Base-by-base conservation (phyloP, 2,329 filamentous ascomycete genomes). In the Acrodontium crateriforme region DNA sequence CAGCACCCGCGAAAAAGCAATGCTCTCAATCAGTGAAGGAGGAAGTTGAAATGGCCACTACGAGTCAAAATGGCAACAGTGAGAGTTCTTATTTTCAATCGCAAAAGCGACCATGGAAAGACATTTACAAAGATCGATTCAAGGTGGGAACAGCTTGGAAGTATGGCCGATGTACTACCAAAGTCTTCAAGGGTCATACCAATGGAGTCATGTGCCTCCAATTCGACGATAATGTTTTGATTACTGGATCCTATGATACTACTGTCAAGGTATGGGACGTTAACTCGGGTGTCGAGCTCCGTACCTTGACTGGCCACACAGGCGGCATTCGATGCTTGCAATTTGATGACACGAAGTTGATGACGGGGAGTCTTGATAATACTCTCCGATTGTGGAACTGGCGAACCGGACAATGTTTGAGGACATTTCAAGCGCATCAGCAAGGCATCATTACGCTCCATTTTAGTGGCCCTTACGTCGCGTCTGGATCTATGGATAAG, bases 81-180 rank as follows among this genome's bases (percentile, higher is more conserved):
- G 31, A 32, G 19, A 58, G 60, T 12, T 56, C 59, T 8, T 66
- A 64, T 39, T 65, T 67, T 42, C 62, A 62, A 34, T 61, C 60
- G 9, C 53, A 57, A 13, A 58, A 59, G 36, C 58, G 83, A 16
- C 84, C 78, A 0, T 98, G 89, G 89, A 98, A 98, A 55, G 84
- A 92, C 36, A 82, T 98, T 1, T 98, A 98, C 60, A 80, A 83
- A 38, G 87, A 94, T 52, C 73, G 82, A 10, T 95, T 87, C 65
- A 89, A 87, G 52, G 84, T 98, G 25, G 87, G 89, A 28, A 89
- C 78, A 35, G 95, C 95, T 53, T 98, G 89, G 89, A 92, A 93
- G 53, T 84, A 92, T 39, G 87, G 89, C 3, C 74, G 87, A 19
- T 95, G 78, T 57, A 76, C 76, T 5, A 78, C 81, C 41, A 84